phyloP scores from a whole-genome alignment of 2,329 filamentous ascomycete genomes.

The Aureobasidium melanogenum region DNA sequence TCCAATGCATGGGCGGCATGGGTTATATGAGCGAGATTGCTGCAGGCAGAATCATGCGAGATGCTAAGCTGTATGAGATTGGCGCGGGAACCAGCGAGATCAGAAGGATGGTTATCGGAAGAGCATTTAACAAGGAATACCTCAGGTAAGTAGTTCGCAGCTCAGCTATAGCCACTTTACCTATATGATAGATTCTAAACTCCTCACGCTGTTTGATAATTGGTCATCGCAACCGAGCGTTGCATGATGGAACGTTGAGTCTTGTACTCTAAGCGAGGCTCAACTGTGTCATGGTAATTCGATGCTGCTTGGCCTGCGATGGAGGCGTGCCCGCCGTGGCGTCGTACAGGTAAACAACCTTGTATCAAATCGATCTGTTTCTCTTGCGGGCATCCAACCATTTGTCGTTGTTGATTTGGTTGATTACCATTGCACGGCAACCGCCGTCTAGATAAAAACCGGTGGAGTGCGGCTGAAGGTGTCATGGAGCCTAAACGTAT shows the following conservation, averaged over 20 bases:
- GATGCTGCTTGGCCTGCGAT: background rate
- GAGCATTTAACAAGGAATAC: conserved; percentile 81
- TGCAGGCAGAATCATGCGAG: conserved; percentile 71
- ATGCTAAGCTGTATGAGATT: conserved; percentile 85
- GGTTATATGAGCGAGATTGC: conserved; percentile 87
- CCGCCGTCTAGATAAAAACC: background rate
- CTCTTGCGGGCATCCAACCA: background rate
- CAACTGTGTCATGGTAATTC: background rate
- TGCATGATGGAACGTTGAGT: background rate
- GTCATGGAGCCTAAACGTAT: background rate
- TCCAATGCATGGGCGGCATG: conserved; percentile 72
- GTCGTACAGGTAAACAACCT: background rate
- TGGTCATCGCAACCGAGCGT: background rate
- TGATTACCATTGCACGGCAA: background rate
- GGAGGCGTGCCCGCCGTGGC: too few species aligned
- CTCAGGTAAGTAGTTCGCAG: background rate
- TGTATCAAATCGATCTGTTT: background rate
- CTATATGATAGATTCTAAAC: too few species aligned
- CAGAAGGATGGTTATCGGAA: conserved; percentile 84
- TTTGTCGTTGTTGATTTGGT: background rate
- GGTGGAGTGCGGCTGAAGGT: background rate
- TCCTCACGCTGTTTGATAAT: background rate
- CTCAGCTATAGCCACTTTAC: background rate
- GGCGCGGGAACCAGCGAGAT: conserved; percentile 94
- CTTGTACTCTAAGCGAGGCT: background rate